Evolutionary conservation across 768 basidiomycete species (phyloP), one percentile per base, ranked within the genome.

Genomic region (Asterophora parasitica): DNA sequence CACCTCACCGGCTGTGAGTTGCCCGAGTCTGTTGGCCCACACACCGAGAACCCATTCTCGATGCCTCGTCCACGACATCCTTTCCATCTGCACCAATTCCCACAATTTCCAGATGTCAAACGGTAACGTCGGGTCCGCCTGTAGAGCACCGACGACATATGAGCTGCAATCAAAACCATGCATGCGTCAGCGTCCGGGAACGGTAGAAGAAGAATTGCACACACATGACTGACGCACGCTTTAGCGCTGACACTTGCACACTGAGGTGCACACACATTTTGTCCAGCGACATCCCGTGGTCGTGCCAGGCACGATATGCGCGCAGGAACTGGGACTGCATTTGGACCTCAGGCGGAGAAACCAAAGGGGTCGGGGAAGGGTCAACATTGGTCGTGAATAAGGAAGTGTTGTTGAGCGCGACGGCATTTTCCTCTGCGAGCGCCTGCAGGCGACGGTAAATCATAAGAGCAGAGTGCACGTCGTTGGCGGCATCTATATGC

Each of bases 401-500:
- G 1, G 47, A 12, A 27, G 49, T 28, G 3, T 46, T 37, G 15
- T 56, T 50, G 11, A 63, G 52, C 41, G 42, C 20, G 13, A 57
- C 50, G 2, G 44, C 51, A 17, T 58, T 49, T 41, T 58, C 35
- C 12, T 56, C 27, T 1, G 65, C 60, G n/a, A 66, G 44, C 1
- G 57, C 58, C 4, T 63, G 42, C 15, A 72, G 58, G 10, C 50
- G 58, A 4, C 56, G 41, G 31, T 64, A 68, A 7, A 68, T 61
- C 55, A 61, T 60, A 11, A 68, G 32, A 1, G 62, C 56, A 26
- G 61, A 62, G 49, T 71, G 69, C 11, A 61, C 68, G 49, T 72
- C 70, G 46, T 69, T 68, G 7, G 69, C 68, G 4, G 69, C 68
- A 53, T 72, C 70, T 71, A 30, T 4, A n/a, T n/a, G 7, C 23